These are phyloP conservation scores for Aspergillus asperescens DNA, from an alignment of 495 filamentous ascomycete species.

Conservation along the genomic window DNA sequence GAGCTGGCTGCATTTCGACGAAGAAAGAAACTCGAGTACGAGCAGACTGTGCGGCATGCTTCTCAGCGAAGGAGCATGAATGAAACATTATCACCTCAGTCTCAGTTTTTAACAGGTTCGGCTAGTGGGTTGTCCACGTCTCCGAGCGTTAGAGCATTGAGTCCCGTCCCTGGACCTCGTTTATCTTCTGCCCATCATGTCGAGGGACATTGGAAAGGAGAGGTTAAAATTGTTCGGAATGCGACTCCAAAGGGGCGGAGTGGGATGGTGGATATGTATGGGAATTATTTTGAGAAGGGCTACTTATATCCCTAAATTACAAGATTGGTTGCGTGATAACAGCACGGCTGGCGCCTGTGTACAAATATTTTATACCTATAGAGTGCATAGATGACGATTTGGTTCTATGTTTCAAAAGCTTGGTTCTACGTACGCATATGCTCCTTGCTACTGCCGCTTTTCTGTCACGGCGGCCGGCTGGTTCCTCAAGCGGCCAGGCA, in stretches of 20 bases:
- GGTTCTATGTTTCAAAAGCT: not conserved
- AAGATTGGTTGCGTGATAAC: not conserved
- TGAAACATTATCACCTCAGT: slow-evolving; percentile 17
- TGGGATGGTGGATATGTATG: slow-evolving; percentile 48
- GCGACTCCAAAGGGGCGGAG: slow-evolving; percentile 38
- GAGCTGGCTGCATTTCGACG: slow-evolving; percentile 47
- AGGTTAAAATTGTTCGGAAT: slow-evolving; percentile 47
- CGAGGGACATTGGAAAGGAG: slow-evolving; percentile 52
- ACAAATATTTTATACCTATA: not conserved
- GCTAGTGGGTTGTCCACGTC: slow-evolving; percentile 15
- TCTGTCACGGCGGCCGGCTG: no score
- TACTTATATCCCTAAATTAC: slow-evolving; percentile 41
- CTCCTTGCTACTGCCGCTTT: not conserved
- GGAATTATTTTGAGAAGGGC: slow-evolving; percentile 51
- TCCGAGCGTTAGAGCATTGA: slow-evolving; percentile 1
- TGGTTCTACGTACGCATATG: not conserved
- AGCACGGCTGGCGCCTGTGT: not conserved
- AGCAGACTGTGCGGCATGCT: slow-evolving; percentile 30
- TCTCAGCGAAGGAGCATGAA: slow-evolving; percentile 25
- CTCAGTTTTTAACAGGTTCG: slow-evolving; percentile 12
- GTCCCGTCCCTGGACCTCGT: slow-evolving; percentile 15
- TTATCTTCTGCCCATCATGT: slow-evolving; percentile 33
- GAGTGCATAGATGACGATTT: not conserved
- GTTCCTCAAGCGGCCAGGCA: no score
- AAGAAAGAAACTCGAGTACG: slow-evolving; percentile 41